These are phyloP conservation scores for Phytophthora pseudosyringae DNA, from an alignment of 352 stramenopile species.

Conservation along the genomic window DNA sequence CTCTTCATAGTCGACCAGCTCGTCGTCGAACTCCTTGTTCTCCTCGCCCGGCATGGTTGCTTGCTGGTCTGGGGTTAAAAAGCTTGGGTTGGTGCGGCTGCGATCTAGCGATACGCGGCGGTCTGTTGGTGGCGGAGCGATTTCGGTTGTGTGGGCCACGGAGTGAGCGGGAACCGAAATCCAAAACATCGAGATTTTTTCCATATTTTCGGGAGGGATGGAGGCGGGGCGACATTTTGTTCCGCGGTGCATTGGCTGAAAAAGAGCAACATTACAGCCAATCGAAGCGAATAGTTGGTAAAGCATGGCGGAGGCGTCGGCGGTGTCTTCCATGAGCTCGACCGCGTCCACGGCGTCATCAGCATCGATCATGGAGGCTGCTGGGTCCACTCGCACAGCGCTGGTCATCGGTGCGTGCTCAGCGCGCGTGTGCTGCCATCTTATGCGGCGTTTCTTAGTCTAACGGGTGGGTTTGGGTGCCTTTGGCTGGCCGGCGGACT, in stretches of 20 bases:
- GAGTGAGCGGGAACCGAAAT: constrained; percentile 25
- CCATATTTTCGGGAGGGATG: constrained; percentile 18
- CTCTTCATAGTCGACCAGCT: constrained; percentile 91
- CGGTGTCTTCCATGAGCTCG: constrained; percentile 11
- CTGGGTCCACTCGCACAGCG: constrained; percentile 45
- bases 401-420: constrained; percentile 64
- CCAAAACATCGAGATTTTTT: constrained; percentile 26
- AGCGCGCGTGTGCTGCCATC: neutral
- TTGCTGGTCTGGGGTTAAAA: constrained; percentile 12
- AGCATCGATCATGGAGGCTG: constrained; percentile 6
- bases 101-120: constrained; percentile 21
- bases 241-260: constrained; percentile 23
- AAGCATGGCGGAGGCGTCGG: neutral
- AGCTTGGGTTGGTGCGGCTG: constrained; percentile 6
- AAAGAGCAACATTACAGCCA: constrained; percentile 8
- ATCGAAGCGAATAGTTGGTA: constrained; percentile 11
- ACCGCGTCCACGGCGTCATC: constrained; percentile 29
- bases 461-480: constrained; percentile 2
- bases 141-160: constrained; percentile 50
- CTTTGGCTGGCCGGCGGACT: too few relatives aligned
- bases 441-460: constrained; percentile 7
- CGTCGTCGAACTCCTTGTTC: constrained; percentile 91
- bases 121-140: constrained; percentile 28
- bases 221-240: constrained; percentile 27
- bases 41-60: constrained; percentile 77